Conservation (phyloP, 345 rosid species). For the Lepidium didymum region DNA sequence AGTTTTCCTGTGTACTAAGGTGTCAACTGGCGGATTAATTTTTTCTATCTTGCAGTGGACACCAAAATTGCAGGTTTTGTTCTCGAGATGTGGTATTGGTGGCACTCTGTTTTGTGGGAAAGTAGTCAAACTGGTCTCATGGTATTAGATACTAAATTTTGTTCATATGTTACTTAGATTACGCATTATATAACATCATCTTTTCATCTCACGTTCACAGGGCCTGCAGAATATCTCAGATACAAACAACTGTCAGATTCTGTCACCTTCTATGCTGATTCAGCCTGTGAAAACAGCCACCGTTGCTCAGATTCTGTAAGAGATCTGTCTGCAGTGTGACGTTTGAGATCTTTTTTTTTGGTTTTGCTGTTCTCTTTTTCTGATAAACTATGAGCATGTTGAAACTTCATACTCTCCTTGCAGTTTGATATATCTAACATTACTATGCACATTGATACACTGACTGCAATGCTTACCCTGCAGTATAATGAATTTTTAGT, state of each 20-base stretch:
- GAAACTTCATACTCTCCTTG: neutral
- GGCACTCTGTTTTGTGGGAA: constrained; percentile 88
- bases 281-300: constrained; percentile 52
- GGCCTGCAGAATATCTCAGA: constrained; percentile 44
- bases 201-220: constrained; percentile 19
- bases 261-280: constrained; percentile 48
- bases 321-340: neutral
- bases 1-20: neutral
- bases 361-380: neutral
- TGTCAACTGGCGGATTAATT: neutral
- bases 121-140: constrained; percentile 29
- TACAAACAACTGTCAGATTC: constrained; percentile 27
- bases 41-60: constrained; percentile 40
- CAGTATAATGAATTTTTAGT: constrained; percentile 2
- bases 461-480: neutral
- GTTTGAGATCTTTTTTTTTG: neutral
- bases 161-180: neutral
- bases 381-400: neutral
- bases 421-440: neutral
- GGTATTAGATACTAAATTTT: constrained; percentile 37
- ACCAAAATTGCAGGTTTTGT: constrained; percentile 51
- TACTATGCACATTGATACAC: neutral
- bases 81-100: constrained; percentile 88
- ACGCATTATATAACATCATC: neutral
- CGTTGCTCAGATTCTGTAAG: constrained; percentile 60